Evolutionary conservation across 148 eudicot species (phyloP).

Genomic region (Rhododendron ferrugineum): DNA sequence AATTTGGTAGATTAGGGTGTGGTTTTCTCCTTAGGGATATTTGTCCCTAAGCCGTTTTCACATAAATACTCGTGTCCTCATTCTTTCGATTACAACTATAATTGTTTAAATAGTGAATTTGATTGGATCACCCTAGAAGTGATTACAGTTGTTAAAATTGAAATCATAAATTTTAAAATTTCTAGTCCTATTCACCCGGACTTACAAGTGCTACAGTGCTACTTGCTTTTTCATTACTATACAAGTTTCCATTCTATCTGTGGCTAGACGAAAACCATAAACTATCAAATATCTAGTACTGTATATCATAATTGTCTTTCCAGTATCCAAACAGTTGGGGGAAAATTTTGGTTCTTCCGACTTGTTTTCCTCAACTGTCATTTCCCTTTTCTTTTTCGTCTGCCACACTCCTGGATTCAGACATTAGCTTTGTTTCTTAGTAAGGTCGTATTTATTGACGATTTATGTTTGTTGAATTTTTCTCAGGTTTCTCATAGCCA

Average conservation of each 20-base stretch:
- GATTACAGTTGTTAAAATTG: no score
- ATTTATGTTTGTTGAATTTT: background rate
- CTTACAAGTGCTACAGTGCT: background rate
- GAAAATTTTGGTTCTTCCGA: background rate
- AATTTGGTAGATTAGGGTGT: no score
- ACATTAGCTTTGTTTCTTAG: background rate
- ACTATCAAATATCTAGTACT: background rate
- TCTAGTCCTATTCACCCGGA: no score
- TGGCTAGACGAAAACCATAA: background rate
- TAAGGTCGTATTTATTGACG: background rate
- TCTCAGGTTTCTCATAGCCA: slow-evolving; percentile 56
- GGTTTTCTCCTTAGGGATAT: no score
- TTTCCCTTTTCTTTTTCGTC: background rate
- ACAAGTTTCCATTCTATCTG: background rate
- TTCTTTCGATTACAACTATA: background rate
- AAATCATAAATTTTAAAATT: no score
- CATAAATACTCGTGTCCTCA: background rate
- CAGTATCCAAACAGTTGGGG: background rate
- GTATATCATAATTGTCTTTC: background rate
- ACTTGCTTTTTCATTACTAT: background rate
- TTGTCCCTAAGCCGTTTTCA: no score
- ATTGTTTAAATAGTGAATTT: no score
- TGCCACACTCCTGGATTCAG: background rate
- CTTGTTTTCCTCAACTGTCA: background rate
- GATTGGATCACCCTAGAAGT: background rate